Conservation (phyloP, 1,284 basidiomycete genomes). For the Hymenochaete sp. region DNA sequence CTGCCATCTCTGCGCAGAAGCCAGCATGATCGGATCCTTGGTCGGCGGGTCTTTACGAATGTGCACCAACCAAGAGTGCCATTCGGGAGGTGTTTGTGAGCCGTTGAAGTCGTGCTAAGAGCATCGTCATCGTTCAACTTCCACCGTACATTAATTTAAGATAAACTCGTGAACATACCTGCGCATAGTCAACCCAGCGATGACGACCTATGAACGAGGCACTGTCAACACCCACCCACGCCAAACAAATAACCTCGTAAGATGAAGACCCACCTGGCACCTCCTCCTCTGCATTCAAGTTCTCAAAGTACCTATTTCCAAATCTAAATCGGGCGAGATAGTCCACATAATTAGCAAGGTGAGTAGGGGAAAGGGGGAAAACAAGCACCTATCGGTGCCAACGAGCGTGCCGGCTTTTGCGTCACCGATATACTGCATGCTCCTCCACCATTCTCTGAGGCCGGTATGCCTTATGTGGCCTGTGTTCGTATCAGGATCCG, state of each 20-base stretch:
- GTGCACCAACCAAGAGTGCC: conserved; percentile 93
- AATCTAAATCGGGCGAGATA: conserved; percentile 42
- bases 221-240: no score
- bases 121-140: background rate
- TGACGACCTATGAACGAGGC: conserved; percentile 67
- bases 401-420: conserved; percentile 75
- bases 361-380: conserved; percentile 18
- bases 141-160: background rate
- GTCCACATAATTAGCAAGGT: background rate
- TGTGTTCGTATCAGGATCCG: background rate
- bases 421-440: conserved; percentile 85
- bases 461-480: conserved; percentile 56
- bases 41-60: conserved; percentile 77
- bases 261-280: conserved; percentile 56
- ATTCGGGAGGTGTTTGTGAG: conserved; percentile 85
- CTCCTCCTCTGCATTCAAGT: conserved; percentile 76
- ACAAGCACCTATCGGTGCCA: conserved; percentile 75
- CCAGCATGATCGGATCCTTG: conserved; percentile 65
- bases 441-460: conserved; percentile 75
- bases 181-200: conserved; percentile 87
- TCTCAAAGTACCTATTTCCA: conserved; percentile 89
- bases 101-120: conserved; percentile 76
- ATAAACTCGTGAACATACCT: conserved; percentile 38
- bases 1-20: conserved; percentile 70
- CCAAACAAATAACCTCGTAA: background rate